Evolutionary conservation across 169 alveolate species (phyloP).

Genomic region (Plasmodium chabaudi): DNA sequence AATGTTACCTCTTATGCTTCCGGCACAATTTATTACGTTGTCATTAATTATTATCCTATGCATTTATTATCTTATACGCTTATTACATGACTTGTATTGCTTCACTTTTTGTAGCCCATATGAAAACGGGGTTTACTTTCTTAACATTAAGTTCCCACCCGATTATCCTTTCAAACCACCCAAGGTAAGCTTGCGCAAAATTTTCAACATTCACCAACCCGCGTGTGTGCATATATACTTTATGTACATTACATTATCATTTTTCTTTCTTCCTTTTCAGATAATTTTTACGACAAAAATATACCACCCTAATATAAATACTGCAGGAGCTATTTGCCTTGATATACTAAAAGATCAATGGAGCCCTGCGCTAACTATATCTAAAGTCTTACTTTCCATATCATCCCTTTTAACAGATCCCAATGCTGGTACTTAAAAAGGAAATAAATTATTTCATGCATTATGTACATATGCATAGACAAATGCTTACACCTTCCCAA

Average conservation of each 20-base stretch:
- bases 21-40: too few relatives aligned
- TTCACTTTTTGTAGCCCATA: constrained; percentile 91
- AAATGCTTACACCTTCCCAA: too few relatives aligned
- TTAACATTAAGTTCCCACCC: constrained; percentile 98
- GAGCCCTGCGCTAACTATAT: constrained; percentile 99
- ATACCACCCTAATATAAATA: constrained; percentile 98
- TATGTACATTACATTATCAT: not conserved
- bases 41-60: too few relatives aligned
- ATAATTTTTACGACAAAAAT: constrained; percentile 97
- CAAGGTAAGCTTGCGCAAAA: constrained; percentile 84
- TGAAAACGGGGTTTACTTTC: constrained; percentile 98
- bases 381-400: constrained; percentile 97
- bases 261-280: constrained; percentile 38
- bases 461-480: not conserved
- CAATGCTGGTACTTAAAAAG: constrained; percentile 90
- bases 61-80: constrained; percentile 16
- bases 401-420: constrained; percentile 99
- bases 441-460: not conserved
- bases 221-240: not conserved
- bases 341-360: constrained; percentile 99
- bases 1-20: not conserved
- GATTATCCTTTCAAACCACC: constrained; percentile 99
- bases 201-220: not conserved
- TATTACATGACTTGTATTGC: not conserved
- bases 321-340: constrained; percentile 98